Base-by-base conservation (phyloP, 1,284 basidiomycete genomes). In the Trichosporon inkin region DNA sequence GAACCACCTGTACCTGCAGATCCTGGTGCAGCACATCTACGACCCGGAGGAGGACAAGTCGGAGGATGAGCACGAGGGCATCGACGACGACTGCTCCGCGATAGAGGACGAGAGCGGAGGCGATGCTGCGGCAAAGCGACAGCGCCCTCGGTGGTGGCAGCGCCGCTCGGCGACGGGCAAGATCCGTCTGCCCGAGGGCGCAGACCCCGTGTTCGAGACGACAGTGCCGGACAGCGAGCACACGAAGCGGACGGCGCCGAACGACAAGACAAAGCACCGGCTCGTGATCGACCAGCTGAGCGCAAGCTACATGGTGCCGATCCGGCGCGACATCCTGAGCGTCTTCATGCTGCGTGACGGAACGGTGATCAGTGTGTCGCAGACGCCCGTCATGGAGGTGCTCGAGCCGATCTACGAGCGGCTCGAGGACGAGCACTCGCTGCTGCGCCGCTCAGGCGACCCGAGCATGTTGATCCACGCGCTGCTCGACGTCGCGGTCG, bases 401-500 rank as follows among this genome's bases (percentile, higher is more conserved):
- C 65, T 79, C 7, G 67, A 71, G 10, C 78, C 76, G 0, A 76
- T 79, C 53, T 78, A 78, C 61, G 67, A 66, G 13, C 61, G 78
- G 32, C 58, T 79, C 52, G 71, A 76, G 55, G 73, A 77, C 57
- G 71, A 74, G 49, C 66, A 71, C 52, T 74, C 72, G 61, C 61
- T 79, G 32, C 63, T 79, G 7, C 66, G 78, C 38, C 61, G 74
- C 32, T 73, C 72, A 3, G 74, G 70, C 13, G 78, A 79, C 66
- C 71, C 72, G 24, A 76, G 75, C 56, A 78, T 79, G 78, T 67
- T 79, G 10, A 68, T 71, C n/a, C 68, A 79, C 55, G 78, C 75
- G 7, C 62, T 79, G 2, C 60, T 79, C 37, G 78, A 79, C 59
- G 69, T 74, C 20, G 76, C 70, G 16, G 77, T 71, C 56, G 76